Evolutionary conservation across 441 rosid species (phyloP).

Genomic region (Gossypium davidsonii): DNA sequence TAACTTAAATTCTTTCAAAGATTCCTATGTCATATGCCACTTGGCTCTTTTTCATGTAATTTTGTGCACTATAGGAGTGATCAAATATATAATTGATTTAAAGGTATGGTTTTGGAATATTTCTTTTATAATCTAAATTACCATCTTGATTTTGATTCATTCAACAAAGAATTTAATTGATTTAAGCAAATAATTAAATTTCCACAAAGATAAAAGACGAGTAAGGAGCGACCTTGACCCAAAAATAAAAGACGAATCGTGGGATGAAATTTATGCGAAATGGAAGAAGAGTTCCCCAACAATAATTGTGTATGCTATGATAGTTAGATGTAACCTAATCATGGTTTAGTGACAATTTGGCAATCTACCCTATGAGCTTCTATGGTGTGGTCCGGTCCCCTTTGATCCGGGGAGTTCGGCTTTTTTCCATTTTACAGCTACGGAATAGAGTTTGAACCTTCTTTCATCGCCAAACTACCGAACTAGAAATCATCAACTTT

Average conservation of each 20-base stretch:
- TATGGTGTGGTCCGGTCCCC: conserved; percentile 7
- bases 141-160: not conserved
- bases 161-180: too few species aligned
- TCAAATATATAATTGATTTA: too few species aligned
- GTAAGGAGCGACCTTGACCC: too few species aligned
- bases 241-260: too few species aligned
- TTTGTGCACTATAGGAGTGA: not conserved
- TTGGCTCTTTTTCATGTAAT: not conserved
- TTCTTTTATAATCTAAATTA: too few species aligned
- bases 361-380: not conserved
- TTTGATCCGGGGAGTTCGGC: conserved; percentile 14
- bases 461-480: conserved; percentile 7
- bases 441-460: not conserved
- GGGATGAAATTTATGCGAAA: too few species aligned
- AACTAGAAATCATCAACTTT: not conserved
- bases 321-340: conserved; percentile 10
- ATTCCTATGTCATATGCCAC: not conserved
- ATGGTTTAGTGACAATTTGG: not conserved
- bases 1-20: too few species aligned
- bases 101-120: too few species aligned
- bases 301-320: not conserved
- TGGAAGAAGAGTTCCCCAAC: not conserved
- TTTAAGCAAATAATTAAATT: too few species aligned
- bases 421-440: conserved; percentile 9
- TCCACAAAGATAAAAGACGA: too few species aligned